Evolutionary conservation across 148 eudicot genomes (phyloP).

Genomic region (Vaccinium corymbosum): DNA sequence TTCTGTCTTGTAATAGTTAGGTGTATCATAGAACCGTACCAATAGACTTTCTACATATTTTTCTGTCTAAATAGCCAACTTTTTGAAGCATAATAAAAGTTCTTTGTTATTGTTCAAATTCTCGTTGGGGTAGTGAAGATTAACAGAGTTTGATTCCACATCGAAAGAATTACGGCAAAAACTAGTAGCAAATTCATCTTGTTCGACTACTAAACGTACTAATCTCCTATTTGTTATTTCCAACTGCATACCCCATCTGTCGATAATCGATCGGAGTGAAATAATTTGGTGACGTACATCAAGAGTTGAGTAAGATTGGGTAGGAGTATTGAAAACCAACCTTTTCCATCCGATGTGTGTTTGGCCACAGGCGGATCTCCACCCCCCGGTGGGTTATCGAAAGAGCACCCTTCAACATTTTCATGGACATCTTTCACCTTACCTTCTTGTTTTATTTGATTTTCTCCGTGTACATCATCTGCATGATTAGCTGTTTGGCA

Average conservation of each 20-base stretch:
- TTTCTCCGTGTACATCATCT: conserved; percentile 18
- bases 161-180: background rate
- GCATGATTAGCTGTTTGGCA: background rate
- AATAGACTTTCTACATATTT: too few species aligned
- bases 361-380: background rate
- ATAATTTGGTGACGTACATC: background rate
- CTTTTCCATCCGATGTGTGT: conserved; percentile 12
- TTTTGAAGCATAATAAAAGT: background rate
- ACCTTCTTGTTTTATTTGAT: conserved; percentile 18
- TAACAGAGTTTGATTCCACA: background rate
- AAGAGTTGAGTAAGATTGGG: background rate
- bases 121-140: background rate
- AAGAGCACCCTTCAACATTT: conserved; percentile 11
- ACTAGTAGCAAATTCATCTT: background rate
- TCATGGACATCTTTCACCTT: conserved; percentile 22
- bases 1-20: too few species aligned
- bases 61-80: too few species aligned
- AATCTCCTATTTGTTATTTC: background rate
- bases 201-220: background rate
- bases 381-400: background rate
- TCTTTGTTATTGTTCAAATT: background rate
- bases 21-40: too few species aligned
- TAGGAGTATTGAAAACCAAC: conserved; percentile 12
- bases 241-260: background rate
- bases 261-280: background rate